Evolutionary conservation across 495 filamentous ascomycete species (phyloP), one percentile per base, ranked within the genome.

Genomic region (Penicillium mononematosum): DNA sequence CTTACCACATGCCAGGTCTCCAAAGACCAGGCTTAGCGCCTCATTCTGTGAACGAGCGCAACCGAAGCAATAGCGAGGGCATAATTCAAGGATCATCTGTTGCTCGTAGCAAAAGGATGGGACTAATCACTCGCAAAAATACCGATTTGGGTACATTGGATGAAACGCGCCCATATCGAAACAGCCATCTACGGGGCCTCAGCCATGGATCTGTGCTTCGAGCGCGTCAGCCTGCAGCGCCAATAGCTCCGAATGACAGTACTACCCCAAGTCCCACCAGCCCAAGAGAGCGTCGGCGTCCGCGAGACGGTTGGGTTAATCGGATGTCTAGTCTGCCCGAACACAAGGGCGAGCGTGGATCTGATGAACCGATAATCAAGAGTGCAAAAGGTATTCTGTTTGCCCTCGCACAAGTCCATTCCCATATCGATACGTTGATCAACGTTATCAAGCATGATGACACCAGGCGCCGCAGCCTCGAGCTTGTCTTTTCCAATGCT

Each of bases 21-120:
- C 84, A 85, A 45, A 77, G 88, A 53, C 90, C 91, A 4, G 83
- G 83, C 16, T 76, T 89, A 29, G 81, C 85, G 64, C 89, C 90
- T 34, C 73, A 91, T 34, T 19, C 65, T 27, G 79, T 81, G 10
- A 93, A 87, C 65, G 93, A 98, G 64, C 83, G 92, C 24, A 84
- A 90, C 44, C 85, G 93, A 44, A 96, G 91, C 61, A 94, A 96
- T 60, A 96, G 91, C 56, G 93, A 98, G 68, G 91, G 88, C 22
- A 78, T 90, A 16, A 80, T 90, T 34, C 81, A 85, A 42, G 80
- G 80, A 20, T 81, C 84, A 12, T 67, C 74, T 49, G 70, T 77
- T 10, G 75, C 78, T 75, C 88, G 74, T 56, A 80, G 67, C 53
- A 85, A 87, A 62, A 84, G 93, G 6, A 96, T 96, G 90, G 92